These are phyloP conservation scores for Hydrangea macrophylla DNA, from an alignment of 148 eudicot genomes.

Conservation along the genomic window DNA sequence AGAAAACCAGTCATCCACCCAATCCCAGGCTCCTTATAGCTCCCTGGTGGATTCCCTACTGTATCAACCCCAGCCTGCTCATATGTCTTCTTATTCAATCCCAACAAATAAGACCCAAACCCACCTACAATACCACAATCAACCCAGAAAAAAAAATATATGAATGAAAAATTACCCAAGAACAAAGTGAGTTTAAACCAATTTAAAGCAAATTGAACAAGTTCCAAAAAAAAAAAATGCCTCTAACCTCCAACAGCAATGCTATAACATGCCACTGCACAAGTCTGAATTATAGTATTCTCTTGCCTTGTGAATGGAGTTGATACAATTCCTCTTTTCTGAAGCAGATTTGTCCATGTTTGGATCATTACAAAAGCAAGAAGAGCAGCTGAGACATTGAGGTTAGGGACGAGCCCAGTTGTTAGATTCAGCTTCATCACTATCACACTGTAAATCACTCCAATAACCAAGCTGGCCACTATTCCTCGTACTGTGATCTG, in stretches of 20 bases:
- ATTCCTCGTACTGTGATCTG: constrained; percentile 68
- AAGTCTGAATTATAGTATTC: constrained; percentile 77
- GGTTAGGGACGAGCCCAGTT: constrained; percentile 71
- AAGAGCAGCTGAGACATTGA: constrained; percentile 82
- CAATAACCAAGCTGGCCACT: constrained; percentile 55
- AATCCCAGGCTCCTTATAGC: constrained; percentile 54
- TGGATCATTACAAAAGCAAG: constrained; percentile 55
- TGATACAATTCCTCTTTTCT: constrained; percentile 43
- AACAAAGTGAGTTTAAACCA: background rate
- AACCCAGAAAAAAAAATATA: background rate
- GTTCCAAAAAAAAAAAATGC: too few relatives aligned
- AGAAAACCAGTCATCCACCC: constrained; percentile 91
- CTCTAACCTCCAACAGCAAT: constrained; percentile 69
- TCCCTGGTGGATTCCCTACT: constrained; percentile 61
- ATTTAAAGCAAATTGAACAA: background rate
- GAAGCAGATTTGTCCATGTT: constrained; percentile 60
- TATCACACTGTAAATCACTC: constrained; percentile 66
- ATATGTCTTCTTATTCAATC: constrained; percentile 71
- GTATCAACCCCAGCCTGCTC: constrained; percentile 73
- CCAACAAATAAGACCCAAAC: constrained; percentile 79
- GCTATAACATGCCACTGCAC: constrained; percentile 87
- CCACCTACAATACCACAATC: constrained; percentile 48
- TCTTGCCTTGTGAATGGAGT: constrained; percentile 75
- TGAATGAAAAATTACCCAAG: background rate
- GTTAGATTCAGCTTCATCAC: constrained; percentile 76